A percentile compares a stretch with the other conserved stretches of the same genome.
These are phyloP conservation scores for Steccherinum ochraceum DNA, from an alignment of 768 basidiomycete species.

Conservation along the genomic window DNA sequence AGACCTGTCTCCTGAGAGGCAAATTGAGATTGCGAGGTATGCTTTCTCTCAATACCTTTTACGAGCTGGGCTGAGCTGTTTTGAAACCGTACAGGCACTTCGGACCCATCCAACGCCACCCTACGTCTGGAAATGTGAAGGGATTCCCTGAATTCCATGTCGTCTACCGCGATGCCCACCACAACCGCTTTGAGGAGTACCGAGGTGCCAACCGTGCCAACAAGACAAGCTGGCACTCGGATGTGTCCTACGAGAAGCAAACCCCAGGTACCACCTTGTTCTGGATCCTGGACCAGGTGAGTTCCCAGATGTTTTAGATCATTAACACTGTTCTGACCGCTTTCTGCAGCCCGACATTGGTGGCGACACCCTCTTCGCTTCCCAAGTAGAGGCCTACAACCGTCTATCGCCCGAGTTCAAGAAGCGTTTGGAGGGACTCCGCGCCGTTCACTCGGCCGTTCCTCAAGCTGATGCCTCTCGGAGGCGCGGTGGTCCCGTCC, in stretches of 20 bases:
- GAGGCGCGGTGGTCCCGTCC: constrained; percentile 37
- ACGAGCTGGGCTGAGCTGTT: neutral
- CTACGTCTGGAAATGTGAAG: constrained; percentile 43
- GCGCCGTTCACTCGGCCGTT: constrained; percentile 50
- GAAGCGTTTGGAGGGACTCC: constrained; percentile 50
- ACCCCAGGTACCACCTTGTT: constrained; percentile 52
- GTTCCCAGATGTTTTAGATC: no score
- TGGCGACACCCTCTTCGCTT: constrained; percentile 52
- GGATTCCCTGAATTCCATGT: constrained; percentile 56
- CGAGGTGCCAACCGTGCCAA: constrained; percentile 35
- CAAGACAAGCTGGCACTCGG: constrained; percentile 47
- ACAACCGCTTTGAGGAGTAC: constrained; percentile 39
- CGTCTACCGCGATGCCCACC: constrained; percentile 43
- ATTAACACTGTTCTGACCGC: no score
- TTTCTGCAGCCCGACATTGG: constrained; percentile 22
- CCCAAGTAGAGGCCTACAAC: constrained; percentile 54
- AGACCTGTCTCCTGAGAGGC: constrained; percentile 44
- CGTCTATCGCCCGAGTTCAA: constrained; percentile 52
- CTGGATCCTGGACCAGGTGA: constrained; percentile 42
- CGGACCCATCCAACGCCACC: constrained; percentile 23
- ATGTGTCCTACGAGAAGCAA: constrained; percentile 53
- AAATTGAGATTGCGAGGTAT: constrained; percentile 40
- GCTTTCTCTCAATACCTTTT: neutral
- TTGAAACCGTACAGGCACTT: constrained; percentile 14
- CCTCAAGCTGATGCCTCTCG: constrained; percentile 36